These are phyloP conservation scores for Dipteronia dyeriana DNA, from an alignment of 345 rosid species.

Conservation along the genomic window DNA sequence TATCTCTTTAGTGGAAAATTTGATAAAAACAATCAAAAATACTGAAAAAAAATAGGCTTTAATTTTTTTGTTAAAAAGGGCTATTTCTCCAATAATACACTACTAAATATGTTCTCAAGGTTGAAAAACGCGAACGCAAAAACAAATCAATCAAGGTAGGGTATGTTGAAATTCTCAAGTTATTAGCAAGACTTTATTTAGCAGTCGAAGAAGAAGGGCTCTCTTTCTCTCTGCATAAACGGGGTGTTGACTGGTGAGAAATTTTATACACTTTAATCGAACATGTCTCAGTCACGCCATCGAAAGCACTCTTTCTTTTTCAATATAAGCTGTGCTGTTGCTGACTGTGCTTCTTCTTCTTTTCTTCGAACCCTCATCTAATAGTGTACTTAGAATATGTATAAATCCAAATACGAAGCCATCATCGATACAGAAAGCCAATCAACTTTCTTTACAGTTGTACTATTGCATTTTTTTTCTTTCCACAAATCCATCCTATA, in stretches of 20 bases:
- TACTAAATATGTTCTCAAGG: background rate
- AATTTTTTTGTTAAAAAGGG: too few relatives aligned
- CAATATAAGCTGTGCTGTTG: slow-evolving; percentile 5
- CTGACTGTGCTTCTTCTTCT: slow-evolving; percentile 15
- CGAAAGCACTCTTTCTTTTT: background rate
- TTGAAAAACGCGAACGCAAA: background rate
- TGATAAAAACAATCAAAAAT: too few relatives aligned
- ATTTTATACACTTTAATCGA: background rate
- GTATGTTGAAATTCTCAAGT: too few relatives aligned
- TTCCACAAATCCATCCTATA: too few relatives aligned
- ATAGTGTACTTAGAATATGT: too few relatives aligned
- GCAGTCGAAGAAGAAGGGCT: background rate
- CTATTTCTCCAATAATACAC: too few relatives aligned
- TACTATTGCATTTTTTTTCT: too few relatives aligned
- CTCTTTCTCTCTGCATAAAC: background rate
- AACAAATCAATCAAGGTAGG: background rate
- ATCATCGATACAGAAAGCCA: too few relatives aligned
- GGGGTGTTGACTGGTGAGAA: slow-evolving; percentile 10
- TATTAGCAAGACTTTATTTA: background rate
- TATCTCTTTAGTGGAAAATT: too few relatives aligned
- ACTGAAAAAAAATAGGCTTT: too few relatives aligned
- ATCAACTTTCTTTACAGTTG: too few relatives aligned
- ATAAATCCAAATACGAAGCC: too few relatives aligned
- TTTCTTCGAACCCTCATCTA: background rate
- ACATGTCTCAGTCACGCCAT: slow-evolving; percentile 25